phyloP scores from a whole-genome alignment of 768 basidiomycete species.

The Scleroderma citrinum region DNA sequence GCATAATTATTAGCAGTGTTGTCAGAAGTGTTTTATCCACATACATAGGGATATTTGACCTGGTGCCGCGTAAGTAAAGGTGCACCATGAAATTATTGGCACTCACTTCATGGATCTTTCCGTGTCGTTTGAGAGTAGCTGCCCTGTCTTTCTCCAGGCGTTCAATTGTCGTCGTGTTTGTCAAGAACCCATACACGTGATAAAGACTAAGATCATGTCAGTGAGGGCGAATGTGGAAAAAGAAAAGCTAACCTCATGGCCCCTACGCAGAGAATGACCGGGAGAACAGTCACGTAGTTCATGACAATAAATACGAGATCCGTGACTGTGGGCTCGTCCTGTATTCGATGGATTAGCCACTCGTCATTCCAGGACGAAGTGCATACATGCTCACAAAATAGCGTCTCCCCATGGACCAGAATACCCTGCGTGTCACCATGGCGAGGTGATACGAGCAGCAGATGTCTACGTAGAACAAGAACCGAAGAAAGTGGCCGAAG shows the following conservation, averaged over 20 bases:
- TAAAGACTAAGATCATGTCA: conserved; percentile 56
- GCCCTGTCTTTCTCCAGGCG: conserved; percentile 97
- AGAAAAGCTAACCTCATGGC: conserved; percentile 64
- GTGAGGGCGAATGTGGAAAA: neutral
- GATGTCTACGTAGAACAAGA: conserved; percentile 89
- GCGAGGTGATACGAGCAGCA: conserved; percentile 80
- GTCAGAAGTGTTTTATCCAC: conserved; percentile 16
- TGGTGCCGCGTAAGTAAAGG: conserved; percentile 23
- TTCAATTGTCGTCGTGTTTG: conserved; percentile 94
- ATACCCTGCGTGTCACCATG: conserved; percentile 72
- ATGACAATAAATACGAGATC: conserved; percentile 84
- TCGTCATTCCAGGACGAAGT: neutral
- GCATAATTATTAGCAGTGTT: conserved; percentile 9
- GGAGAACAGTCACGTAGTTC: conserved; percentile 81
- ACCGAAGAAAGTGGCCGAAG: conserved; percentile 84
- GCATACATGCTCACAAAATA: conserved; percentile 46
- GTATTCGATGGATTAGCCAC: conserved; percentile 1
- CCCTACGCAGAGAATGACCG: conserved; percentile 83
- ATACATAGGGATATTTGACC: conserved; percentile 91
- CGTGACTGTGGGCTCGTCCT: conserved; percentile 62
- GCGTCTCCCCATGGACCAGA: conserved; percentile 34
- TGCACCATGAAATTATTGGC: neutral
- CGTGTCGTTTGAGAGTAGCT: conserved; percentile 75
- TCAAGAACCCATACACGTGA: conserved; percentile 70
- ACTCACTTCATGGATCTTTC: conserved; percentile 74